Base-by-base conservation (phyloP, 345 rosid genomes). In the Ceriops tagal region DNA sequence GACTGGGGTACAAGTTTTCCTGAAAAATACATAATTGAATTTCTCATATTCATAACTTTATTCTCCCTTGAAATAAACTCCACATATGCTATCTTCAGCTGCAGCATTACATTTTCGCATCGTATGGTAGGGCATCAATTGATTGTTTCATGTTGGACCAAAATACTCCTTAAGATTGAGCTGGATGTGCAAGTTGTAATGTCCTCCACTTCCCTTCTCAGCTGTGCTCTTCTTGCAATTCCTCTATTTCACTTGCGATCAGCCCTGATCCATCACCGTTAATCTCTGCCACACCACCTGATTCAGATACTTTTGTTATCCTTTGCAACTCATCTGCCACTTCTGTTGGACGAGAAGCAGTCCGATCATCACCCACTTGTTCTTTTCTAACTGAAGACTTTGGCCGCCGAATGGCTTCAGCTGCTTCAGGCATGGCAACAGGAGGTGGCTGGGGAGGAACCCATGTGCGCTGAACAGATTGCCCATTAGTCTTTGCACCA, bases 371-470 rank as follows among this genome's bases (percentile, higher is more conserved):
- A 21, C 61, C 75, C 65, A 62, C 70, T 68, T 81, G 87, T 76
- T 93, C 98, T 68, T 75, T 84, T 65, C 74, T 86, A 71, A 79
- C 82, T 5, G 76, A 64, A 73, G 80, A 77, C 78, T 90, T 92
- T 11, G 96, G 96, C 53, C 90, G 86, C 22, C 93, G 80, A 49
- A 95, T 95, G 78, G 97, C 99, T 83, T 95, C 96, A 11, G 90
- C 99, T 67, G 97, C 97, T 82, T 86, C 96, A 34, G 96, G 68
- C 89, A 95, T 90, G 55, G 80, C 96, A 65, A 95, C 89, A 67
- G 97, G 96, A 15, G 97, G 99, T 53, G 96, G 89, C 77, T 81
- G 96, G 30, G 99, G 99, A 43, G 97, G 99, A 72, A 90, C 96
- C 97, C 97, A 95, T 34, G 87, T 39, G 21, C 89, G 87, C 75